A percentile compares a stretch with the other conserved stretches of the same genome.
Evolutionary conservation across 2,329 filamentous ascomycete genomes (phyloP).

Genomic region (Aureobasidium pullulans): DNA sequence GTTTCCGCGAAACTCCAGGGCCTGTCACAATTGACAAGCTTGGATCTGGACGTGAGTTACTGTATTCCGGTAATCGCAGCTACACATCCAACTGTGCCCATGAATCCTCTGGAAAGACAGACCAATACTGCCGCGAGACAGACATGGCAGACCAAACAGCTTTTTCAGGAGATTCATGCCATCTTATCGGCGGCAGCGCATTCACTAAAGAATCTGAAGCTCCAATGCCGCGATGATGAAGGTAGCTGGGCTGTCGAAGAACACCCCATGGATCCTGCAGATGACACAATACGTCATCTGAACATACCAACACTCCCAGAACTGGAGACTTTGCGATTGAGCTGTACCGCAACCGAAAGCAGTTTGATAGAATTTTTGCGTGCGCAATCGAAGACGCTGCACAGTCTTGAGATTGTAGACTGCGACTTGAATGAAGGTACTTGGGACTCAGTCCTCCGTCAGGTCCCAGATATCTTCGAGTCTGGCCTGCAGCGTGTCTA

Average conservation of each 20-base stretch:
- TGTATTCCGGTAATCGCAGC: neutral
- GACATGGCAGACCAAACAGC: neutral
- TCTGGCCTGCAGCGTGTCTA: conserved; percentile 17
- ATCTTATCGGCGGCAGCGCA: neutral
- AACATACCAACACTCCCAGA: conserved; percentile 17
- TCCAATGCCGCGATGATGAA: conserved; percentile 9
- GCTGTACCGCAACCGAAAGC: conserved; percentile 13
- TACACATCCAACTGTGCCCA: no score
- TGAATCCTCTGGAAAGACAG: neutral
- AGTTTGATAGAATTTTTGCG: conserved; percentile 17
- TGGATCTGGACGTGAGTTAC: neutral
- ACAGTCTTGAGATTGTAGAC: conserved; percentile 15
- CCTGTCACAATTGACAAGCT: neutral
- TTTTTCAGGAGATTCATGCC: conserved; percentile 2
- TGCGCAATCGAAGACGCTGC: conserved; percentile 17
- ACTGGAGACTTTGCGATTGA: conserved; percentile 16
- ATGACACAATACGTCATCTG: conserved; percentile 17
- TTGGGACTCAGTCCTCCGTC: conserved; percentile 10
- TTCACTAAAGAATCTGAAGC: neutral
- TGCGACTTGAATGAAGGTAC: neutral
- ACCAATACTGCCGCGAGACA: neutral
- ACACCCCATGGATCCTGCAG: neutral
- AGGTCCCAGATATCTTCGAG: conserved; percentile 18
- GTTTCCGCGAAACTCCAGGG: neutral
- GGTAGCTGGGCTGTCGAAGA: neutral